These are phyloP conservation scores for Scheffersomyces illinoinensis DNA, from an alignment of 1,139 yeast genomes.

Conservation along the genomic window DNA sequence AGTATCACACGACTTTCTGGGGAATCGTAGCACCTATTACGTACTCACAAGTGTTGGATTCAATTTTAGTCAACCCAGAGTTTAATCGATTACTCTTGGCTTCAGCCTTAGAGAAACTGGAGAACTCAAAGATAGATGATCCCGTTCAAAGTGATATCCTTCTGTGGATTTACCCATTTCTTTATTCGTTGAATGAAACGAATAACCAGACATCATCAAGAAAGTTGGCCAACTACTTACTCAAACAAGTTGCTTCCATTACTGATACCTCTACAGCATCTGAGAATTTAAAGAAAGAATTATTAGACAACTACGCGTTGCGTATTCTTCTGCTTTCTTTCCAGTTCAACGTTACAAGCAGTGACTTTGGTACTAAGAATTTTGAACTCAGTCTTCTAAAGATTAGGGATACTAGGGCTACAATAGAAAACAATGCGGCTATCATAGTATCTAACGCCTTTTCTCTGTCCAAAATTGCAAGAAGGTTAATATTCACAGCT, in stretches of 20 bases:
- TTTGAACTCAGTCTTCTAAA: constrained; percentile 24
- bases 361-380: constrained; percentile 15
- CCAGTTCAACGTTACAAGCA: constrained; percentile 14
- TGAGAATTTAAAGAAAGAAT: not conserved
- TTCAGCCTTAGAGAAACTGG: constrained; percentile 4
- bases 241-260: constrained; percentile 18
- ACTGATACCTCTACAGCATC: not conserved
- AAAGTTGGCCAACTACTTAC: constrained; percentile 37
- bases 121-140: constrained; percentile 4
- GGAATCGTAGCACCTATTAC: constrained; percentile 47
- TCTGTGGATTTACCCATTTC: constrained; percentile 43
- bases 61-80: constrained; percentile 45
- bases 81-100: constrained; percentile 20
- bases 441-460: constrained; percentile 27
- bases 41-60: constrained; percentile 54
- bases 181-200: constrained; percentile 35
- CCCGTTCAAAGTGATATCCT: constrained; percentile 30
- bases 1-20: constrained; percentile 53
- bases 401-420: constrained; percentile 36
- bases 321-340: constrained; percentile 16
- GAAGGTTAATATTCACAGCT: constrained; percentile 44
- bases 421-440: constrained; percentile 31
- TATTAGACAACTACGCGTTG: constrained; percentile 6
- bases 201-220: constrained; percentile 45
- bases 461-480: not conserved